Evolutionary conservation across 2,329 filamentous ascomycete species (phyloP), one percentile per base, ranked within the genome.

Genomic region (Penicillium sclerotiorum): DNA sequence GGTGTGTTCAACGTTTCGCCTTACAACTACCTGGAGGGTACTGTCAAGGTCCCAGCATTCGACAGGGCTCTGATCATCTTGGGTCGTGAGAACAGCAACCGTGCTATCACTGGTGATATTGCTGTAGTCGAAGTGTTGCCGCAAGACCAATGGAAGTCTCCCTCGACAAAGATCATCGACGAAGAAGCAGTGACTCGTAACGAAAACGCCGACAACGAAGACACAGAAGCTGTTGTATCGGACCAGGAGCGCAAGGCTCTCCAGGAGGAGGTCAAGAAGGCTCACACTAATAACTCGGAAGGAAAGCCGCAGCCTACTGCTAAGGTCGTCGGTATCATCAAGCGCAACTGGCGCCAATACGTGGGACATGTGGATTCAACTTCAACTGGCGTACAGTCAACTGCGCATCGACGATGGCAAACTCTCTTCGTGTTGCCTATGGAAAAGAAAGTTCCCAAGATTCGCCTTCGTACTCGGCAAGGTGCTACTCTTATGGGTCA

Each of bases 371-470:
- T 99, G 49, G 94, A 99, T 67, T 86, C 87, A 43, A 89, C 88
- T 9, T 95, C 92, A 2, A 87, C 91, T 41, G 87, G 86, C 63
- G 83, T 86, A 45, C 82, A 85, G 3, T 82, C 83, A 2, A 87
- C 85, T 52, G 87, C 91, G 60, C 90, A 90, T 23, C 83, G 91
- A 50, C 88, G 88, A 62, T 90, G 95, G 67, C 91, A 96, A 67
- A 95, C 84, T 13, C 91, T 99, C 12, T 99, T 99, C 72, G 80
- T 99, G 15, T 85, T 97, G 41, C 92, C 94, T 4, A 97, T 99
- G 93, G 93, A 99, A 73, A 97, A 96, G 78, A 88, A 90, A 63
- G 89, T 99, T 18, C 94, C 94, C 2, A 99, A 97, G 76, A 96
- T 99, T 62, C 85, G 91, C 38, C 85, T 99, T 47, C 86, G 92